phyloP scores from a whole-genome alignment of 2,329 filamentous ascomycete species.

The Massarina eburnea region DNA sequence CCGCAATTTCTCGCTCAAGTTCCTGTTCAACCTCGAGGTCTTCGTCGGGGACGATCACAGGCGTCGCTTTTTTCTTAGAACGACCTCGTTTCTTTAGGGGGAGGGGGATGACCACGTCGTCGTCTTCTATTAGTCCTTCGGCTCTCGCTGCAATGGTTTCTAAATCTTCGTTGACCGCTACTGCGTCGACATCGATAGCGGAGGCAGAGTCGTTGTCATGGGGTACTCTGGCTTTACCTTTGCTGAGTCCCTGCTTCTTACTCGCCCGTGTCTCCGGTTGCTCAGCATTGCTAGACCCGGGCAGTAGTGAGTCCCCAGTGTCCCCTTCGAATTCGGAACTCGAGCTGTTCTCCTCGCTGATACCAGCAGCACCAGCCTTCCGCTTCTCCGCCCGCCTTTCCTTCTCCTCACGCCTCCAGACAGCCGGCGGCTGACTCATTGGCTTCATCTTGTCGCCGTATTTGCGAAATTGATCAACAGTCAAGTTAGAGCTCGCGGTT shows the following conservation, averaged over 20 bases:
- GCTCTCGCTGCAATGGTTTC: no score
- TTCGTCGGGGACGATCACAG: slow-evolving; percentile 44
- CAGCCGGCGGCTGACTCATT: slow-evolving; percentile 69
- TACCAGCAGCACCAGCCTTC: slow-evolving; percentile 18
- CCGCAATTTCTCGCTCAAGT: slow-evolving; percentile 49
- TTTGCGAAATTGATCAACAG: slow-evolving; percentile 81
- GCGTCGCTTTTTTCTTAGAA: slow-evolving; percentile 33
- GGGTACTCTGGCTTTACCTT: slow-evolving; percentile 16
- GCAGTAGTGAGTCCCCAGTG: slow-evolving; percentile 2
- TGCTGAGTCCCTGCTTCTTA: slow-evolving; percentile 28
- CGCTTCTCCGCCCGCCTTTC: slow-evolving; percentile 39
- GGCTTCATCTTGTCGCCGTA: slow-evolving; percentile 69
- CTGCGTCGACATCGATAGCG: slow-evolving; percentile 16
- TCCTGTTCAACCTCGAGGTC: slow-evolving; percentile 52
- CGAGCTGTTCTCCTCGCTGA: slow-evolving; percentile 7
- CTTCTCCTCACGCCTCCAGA: slow-evolving; percentile 66
- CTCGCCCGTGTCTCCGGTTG: slow-evolving; percentile 13
- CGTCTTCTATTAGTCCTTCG: no score
- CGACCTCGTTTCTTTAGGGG: slow-evolving; percentile 45
- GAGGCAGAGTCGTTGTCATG: background rate
- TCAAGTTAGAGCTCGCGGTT: slow-evolving; percentile 81
- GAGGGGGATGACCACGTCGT: slow-evolving; percentile 24
- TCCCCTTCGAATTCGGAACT: background rate
- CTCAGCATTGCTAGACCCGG: slow-evolving; percentile 8
- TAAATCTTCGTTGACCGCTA: slow-evolving; percentile 25